Conservation (phyloP, 192 early-diverging fungal genomes). For the Martensiomyces pterosporus region DNA sequence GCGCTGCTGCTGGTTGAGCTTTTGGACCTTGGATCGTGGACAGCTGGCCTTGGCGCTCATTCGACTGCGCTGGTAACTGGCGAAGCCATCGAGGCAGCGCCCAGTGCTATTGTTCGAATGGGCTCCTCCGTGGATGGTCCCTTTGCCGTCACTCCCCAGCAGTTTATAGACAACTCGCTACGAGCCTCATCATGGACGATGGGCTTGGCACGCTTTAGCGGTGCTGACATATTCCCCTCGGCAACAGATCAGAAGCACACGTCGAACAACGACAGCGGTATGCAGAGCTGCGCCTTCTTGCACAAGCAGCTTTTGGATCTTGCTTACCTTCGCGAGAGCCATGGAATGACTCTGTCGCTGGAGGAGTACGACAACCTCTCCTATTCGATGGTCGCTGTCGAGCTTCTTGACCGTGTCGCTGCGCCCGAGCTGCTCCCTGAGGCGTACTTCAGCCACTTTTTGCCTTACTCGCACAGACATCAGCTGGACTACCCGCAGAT, state of each 20-base stretch:
- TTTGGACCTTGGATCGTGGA: constrained; percentile 21
- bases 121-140: background rate
- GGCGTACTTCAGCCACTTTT: constrained; percentile 55
- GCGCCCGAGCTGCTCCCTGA: constrained; percentile 55
- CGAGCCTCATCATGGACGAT: constrained; percentile 9
- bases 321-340: constrained; percentile 50
- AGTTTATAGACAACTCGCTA: constrained; percentile 18
- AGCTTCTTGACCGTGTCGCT: constrained; percentile 59
- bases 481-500: constrained; percentile 51
- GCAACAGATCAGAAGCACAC: background rate
- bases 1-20: constrained; percentile 50
- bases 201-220: constrained; percentile 7
- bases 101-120: background rate
- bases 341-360: constrained; percentile 45
- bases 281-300: constrained; percentile 23
- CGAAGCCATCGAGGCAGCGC: background rate
- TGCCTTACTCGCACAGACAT: constrained; percentile 54
- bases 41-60: background rate
- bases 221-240: constrained; percentile 1
- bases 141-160: constrained; percentile 27
- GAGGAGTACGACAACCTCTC: constrained; percentile 52
- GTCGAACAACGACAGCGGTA: background rate
- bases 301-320: constrained; percentile 56
- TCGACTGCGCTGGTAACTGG: no score
- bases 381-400: constrained; percentile 47